phyloP scores from a whole-genome alignment of 106 monocot species.

The Acorus calamus region DNA sequence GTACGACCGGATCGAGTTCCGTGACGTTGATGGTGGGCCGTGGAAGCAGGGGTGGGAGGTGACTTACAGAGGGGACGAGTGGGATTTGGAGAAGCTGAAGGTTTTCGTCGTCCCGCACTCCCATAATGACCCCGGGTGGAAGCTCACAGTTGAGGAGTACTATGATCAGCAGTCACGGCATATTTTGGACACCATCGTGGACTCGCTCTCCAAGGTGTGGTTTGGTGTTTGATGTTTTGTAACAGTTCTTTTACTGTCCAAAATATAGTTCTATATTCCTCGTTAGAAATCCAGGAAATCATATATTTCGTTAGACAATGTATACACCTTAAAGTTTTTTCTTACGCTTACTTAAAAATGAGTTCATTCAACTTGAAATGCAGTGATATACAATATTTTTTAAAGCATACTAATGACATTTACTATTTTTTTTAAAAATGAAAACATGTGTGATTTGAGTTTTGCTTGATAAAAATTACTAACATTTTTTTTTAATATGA shows the following conservation, averaged over 20 bases:
- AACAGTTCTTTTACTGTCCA: no score
- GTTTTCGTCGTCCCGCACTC: constrained; percentile 97
- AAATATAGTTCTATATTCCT: no score
- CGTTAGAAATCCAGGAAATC: no score
- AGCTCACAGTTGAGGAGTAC: constrained; percentile 84
- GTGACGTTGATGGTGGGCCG: constrained; percentile 71
- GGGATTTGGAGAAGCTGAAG: constrained; percentile 87
- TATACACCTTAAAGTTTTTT: no score
- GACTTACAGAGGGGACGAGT: constrained; percentile 55
- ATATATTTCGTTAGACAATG: no score
- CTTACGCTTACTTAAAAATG: no score
- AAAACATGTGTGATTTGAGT: no score
- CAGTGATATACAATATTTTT: no score
- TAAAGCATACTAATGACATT: no score
- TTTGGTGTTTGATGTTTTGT: neutral
- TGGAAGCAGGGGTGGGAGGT: constrained; percentile 99
- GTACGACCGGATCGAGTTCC: constrained; percentile 81
- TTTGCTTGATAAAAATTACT: neutral
- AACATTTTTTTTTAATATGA: neutral
- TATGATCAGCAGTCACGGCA: constrained; percentile 66
- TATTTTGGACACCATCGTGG: constrained; percentile 83
- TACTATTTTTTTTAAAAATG: no score
- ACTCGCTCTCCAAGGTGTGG: constrained; percentile 74
- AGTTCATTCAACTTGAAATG: no score
- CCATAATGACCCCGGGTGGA: constrained; percentile 98